A percentile compares a stretch with the other conserved stretches of the same genome.
phyloP scores from a whole-genome alignment of 2,329 filamentous ascomycete genomes.

The Botrytis fabae region DNA sequence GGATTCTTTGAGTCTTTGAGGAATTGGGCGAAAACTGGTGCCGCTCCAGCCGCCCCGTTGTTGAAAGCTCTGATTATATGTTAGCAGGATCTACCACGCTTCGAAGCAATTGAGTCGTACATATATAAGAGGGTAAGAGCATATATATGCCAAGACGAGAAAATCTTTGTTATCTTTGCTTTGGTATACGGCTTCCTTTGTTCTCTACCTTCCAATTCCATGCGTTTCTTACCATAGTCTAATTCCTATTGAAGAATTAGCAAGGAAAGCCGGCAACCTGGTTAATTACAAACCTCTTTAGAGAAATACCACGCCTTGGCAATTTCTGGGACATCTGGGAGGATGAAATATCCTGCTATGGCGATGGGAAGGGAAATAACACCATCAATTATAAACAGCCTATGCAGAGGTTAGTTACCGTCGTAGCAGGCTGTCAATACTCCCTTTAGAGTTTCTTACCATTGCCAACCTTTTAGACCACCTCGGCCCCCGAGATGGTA shows the following conservation, averaged over 20 bases:
- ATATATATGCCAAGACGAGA: slow-evolving; percentile 45
- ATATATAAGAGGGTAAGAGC: slow-evolving; percentile 38
- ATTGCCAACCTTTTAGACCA: slow-evolving; percentile 45
- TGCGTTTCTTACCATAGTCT: slow-evolving; percentile 28
- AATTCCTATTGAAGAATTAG: slow-evolving; percentile 15
- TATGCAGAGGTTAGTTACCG: slow-evolving; percentile 24
- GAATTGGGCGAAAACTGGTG: slow-evolving; percentile 45
- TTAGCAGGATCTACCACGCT: neutral
- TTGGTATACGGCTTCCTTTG: slow-evolving; percentile 43
- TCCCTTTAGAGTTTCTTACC: slow-evolving; percentile 3
- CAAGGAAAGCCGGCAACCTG: slow-evolving; percentile 26
- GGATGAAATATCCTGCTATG: slow-evolving; percentile 33
- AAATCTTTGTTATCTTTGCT: slow-evolving; percentile 41
- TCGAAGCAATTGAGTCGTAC: neutral
- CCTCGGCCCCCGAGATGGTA: slow-evolving; percentile 45
- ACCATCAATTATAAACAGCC: slow-evolving; percentile 47
- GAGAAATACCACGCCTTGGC: slow-evolving; percentile 23
- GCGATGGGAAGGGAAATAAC: slow-evolving; percentile 41
- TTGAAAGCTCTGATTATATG: slow-evolving; percentile 14
- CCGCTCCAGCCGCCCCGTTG: neutral
- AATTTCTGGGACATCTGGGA: slow-evolving; percentile 43
- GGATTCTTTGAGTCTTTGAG: slow-evolving; percentile 44
- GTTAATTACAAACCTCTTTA: slow-evolving; percentile 9
- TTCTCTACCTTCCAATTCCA: slow-evolving; percentile 42
- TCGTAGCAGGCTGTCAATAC: neutral